phyloP scores from a whole-genome alignment of 2,329 filamentous ascomycete genomes.

The Monosporascus sp. region DNA sequence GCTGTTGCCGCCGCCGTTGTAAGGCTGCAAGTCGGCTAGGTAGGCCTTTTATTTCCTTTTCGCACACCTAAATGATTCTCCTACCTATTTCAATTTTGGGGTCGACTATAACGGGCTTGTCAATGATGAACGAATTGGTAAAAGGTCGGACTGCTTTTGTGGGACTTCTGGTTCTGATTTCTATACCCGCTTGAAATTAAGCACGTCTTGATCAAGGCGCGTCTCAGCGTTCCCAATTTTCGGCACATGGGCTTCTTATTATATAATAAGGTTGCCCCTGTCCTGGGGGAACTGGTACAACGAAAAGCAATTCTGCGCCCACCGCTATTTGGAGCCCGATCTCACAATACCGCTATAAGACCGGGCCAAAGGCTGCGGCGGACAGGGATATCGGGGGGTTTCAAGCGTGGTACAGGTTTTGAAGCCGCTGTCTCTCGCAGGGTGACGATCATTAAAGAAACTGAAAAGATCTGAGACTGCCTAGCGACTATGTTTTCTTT shows the following conservation, averaged over 20 bases:
- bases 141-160: constrained; percentile 38
- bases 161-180: constrained; percentile 32
- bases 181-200: constrained; percentile 19
- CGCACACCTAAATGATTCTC: not conserved
- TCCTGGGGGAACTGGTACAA: constrained; percentile 15
- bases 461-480: constrained; percentile 72
- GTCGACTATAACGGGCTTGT: constrained; percentile 20
- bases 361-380: constrained; percentile 56
- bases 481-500: constrained; percentile 3
- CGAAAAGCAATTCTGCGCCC: constrained; percentile 25
- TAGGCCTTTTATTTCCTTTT: not conserved
- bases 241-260: not conserved
- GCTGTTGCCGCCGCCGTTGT: no score
- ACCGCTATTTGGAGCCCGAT: constrained; percentile 49
- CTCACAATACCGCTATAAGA: constrained; percentile 38
- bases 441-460: constrained; percentile 48
- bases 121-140: constrained; percentile 41
- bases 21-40: not conserved
- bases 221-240: constrained; percentile 9
- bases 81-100: not conserved
- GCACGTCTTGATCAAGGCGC: constrained; percentile 12
- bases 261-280: not conserved
- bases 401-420: constrained; percentile 22
- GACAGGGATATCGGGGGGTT: constrained; percentile 29
- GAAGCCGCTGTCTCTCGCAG: constrained; percentile 46